Conservation (phyloP, 345 rosid genomes). For the Camelina laxa region DNA sequence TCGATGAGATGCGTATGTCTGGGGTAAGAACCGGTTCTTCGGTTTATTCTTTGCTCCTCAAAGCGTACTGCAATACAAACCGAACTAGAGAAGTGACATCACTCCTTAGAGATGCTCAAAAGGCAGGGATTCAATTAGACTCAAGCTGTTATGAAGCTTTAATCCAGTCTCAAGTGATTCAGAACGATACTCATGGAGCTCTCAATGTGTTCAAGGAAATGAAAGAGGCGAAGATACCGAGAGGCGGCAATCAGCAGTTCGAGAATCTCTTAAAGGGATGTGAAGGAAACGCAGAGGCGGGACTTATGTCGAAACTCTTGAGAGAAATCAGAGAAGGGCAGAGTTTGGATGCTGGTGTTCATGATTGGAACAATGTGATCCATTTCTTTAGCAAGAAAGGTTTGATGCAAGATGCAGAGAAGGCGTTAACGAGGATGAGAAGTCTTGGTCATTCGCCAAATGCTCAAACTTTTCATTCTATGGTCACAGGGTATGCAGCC, state of each 20-base stretch:
- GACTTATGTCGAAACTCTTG: constrained; percentile 86
- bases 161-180: constrained; percentile 64
- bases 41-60: constrained; percentile 71
- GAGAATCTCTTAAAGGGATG: constrained; percentile 74
- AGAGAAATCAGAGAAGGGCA: constrained; percentile 82
- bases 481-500: constrained; percentile 93
- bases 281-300: constrained; percentile 63
- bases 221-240: constrained; percentile 70
- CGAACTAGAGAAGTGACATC: constrained; percentile 62
- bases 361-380: constrained; percentile 91
- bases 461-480: constrained; percentile 93
- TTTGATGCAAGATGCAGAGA: constrained; percentile 94
- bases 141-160: constrained; percentile 74
- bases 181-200: constrained; percentile 76
- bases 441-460: constrained; percentile 83
- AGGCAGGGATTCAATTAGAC: constrained; percentile 90
- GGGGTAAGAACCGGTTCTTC: constrained; percentile 74
- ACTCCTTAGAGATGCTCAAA: constrained; percentile 81
- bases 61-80: constrained; percentile 75
- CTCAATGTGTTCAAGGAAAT: constrained; percentile 76
- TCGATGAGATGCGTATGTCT: constrained; percentile 85
- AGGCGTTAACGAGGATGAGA: constrained; percentile 84
- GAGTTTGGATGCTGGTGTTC: constrained; percentile 68
- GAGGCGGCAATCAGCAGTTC: constrained; percentile 62
- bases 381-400: constrained; percentile 91